Conservation (phyloP, 805 yeast genomes). For the Saturnispora ahearnii region DNA sequence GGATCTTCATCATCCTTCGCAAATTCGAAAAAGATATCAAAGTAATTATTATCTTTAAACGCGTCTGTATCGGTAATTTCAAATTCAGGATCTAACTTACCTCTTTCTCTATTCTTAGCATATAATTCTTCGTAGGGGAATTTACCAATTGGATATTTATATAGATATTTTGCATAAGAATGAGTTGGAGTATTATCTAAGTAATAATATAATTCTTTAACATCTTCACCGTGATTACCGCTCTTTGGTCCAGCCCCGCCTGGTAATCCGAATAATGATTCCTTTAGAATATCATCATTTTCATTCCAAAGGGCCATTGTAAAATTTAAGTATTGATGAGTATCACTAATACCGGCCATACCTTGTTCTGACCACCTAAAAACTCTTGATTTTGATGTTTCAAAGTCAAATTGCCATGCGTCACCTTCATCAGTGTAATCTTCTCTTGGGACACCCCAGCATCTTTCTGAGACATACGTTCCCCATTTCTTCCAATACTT, state of each 20-base stretch:
- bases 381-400: constrained; percentile 68
- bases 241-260: constrained; percentile 62
- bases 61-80: constrained; percentile 77
- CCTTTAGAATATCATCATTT: constrained; percentile 75
- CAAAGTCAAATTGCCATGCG: constrained; percentile 89
- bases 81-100: constrained; percentile 63
- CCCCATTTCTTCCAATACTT: constrained; percentile 88
- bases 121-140: constrained; percentile 76
- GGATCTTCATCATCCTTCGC: constrained; percentile 78
- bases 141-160: constrained; percentile 83
- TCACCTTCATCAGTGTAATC: constrained; percentile 81
- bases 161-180: constrained; percentile 82
- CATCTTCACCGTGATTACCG: constrained; percentile 96
- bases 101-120: constrained; percentile 54
- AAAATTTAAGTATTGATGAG: constrained; percentile 66
- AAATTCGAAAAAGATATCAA: constrained; percentile 83
- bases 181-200: constrained; percentile 90
- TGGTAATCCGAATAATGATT: constrained; percentile 68
- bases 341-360: constrained; percentile 79
- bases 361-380: constrained; percentile 98
- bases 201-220: constrained; percentile 76
- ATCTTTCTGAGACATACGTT: constrained; percentile 79
- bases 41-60: constrained; percentile 64
- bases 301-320: constrained; percentile 91
- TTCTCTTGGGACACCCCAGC: constrained; percentile 83